These are phyloP conservation scores for Saturnispora saitoi DNA, from an alignment of 805 yeast species.

Conservation along the genomic window DNA sequence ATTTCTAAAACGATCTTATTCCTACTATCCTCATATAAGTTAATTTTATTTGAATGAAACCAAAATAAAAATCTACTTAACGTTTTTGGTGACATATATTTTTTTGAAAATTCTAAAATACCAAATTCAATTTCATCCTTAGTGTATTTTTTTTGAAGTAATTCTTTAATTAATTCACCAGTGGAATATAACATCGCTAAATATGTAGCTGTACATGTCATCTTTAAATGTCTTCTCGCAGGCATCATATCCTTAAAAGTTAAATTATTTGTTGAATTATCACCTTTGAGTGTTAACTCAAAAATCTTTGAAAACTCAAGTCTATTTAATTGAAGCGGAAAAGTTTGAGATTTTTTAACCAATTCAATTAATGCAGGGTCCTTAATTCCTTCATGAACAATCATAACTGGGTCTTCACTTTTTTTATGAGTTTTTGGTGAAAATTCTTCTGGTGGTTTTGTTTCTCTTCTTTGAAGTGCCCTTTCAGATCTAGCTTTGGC, in stretches of 20 bases:
- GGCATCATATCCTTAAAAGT: constrained; percentile 11
- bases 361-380: constrained; percentile 5
- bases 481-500: constrained; percentile 3
- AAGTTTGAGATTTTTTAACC: constrained; percentile 1
- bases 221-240: constrained; percentile 6
- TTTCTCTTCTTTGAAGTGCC: constrained; percentile 2
- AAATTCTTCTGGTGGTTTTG: not conserved
- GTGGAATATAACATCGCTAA: constrained; percentile 8
- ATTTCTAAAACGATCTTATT: constrained; percentile 4
- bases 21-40: constrained; percentile 2
- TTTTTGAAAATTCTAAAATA: constrained; percentile 1
- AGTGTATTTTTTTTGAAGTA: constrained; percentile 2
- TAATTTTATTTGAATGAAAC: constrained; percentile 7
- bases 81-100: constrained; percentile 8
- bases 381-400: constrained; percentile 4
- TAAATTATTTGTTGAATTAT: constrained; percentile 3
- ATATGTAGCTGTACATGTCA: constrained; percentile 9
- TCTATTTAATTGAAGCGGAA: constrained; percentile 4
- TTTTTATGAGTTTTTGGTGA: not conserved
- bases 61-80: constrained; percentile 7
- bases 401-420: not conserved
- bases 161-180: constrained; percentile 8
- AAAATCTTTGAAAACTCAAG: constrained; percentile 6
- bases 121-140: constrained; percentile 6
- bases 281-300: constrained; percentile 6